Conservation (phyloP, 306 rosid genomes). For the Erythrophleum fordii region DNA sequence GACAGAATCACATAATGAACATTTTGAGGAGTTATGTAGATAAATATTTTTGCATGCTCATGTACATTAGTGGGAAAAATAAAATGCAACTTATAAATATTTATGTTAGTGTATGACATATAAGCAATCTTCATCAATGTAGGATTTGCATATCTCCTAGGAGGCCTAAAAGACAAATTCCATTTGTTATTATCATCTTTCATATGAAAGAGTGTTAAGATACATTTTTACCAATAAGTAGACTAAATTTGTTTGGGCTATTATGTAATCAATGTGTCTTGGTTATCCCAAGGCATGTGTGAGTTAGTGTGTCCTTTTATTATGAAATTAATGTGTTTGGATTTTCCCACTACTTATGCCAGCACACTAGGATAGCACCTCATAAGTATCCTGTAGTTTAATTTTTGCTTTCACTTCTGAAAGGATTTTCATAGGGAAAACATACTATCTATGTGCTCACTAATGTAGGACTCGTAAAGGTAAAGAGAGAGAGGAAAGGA, state of each 20-base stretch:
- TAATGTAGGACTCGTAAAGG: too few relatives aligned
- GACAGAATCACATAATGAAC: background rate
- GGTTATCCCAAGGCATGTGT: background rate
- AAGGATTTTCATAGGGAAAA: too few relatives aligned
- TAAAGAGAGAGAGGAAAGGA: too few relatives aligned
- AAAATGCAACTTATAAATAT: background rate
- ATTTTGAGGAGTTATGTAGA: background rate
- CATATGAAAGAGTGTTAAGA: background rate
- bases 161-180: background rate
- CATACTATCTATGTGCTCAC: too few relatives aligned
- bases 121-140: background rate
- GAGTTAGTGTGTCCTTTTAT: background rate
- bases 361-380: too few relatives aligned
- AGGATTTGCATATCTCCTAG: background rate
- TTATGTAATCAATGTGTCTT: too few relatives aligned
- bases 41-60: background rate
- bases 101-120: background rate
- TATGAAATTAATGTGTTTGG: too few relatives aligned
- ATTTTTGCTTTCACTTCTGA: too few relatives aligned
- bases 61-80: background rate
- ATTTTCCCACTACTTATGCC: too few relatives aligned
- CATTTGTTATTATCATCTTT: background rate
- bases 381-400: too few relatives aligned
- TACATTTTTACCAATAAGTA: background rate
- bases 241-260: background rate